phyloP scores from a whole-genome alignment of 805 yeast species.

The Cyberlindnera lachancei region DNA sequence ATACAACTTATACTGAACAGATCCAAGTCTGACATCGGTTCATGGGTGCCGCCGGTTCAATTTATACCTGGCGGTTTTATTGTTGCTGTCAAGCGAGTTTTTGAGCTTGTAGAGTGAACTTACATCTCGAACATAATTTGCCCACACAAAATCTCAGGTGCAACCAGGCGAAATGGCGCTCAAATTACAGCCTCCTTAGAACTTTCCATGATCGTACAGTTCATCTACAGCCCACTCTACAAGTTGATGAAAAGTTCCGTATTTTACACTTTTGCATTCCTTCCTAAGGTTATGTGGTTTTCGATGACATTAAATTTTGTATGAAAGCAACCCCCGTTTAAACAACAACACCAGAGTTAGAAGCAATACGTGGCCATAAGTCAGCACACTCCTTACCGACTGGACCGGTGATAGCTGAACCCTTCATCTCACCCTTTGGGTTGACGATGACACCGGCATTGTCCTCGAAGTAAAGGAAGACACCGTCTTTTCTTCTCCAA shows the following conservation, averaged over 20 bases:
- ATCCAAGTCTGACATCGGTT: constrained; percentile 7
- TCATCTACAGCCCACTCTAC: no score
- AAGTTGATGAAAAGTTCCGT: constrained; percentile 4
- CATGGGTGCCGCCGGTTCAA: no score
- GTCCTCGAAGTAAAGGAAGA: constrained; percentile 98
- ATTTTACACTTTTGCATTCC: constrained; percentile 19
- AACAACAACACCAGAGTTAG: constrained; percentile 99
- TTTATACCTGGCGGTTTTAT: neutral
- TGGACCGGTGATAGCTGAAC: constrained; percentile 99
- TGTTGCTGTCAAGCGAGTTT: neutral
- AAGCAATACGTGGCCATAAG: constrained; percentile 99
- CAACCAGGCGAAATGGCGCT: no score
- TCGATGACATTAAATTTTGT: constrained; percentile 23
- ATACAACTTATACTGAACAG: constrained; percentile 7
- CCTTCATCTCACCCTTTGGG: constrained; percentile 99
- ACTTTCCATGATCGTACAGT: no score
- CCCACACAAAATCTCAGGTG: no score
- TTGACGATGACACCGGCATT: constrained; percentile 99
- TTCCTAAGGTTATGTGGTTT: constrained; percentile 17
- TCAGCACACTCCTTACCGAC: constrained; percentile 99
- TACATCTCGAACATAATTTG: no score
- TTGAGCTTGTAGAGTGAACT: no score
- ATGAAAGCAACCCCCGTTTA: constrained; percentile 31
- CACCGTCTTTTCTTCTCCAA: constrained; percentile 99
- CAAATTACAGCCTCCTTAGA: no score